Evolutionary conservation across 2,329 filamentous ascomycete species (phyloP).

Genomic region (Arthrobotrys sphaeroides): DNA sequence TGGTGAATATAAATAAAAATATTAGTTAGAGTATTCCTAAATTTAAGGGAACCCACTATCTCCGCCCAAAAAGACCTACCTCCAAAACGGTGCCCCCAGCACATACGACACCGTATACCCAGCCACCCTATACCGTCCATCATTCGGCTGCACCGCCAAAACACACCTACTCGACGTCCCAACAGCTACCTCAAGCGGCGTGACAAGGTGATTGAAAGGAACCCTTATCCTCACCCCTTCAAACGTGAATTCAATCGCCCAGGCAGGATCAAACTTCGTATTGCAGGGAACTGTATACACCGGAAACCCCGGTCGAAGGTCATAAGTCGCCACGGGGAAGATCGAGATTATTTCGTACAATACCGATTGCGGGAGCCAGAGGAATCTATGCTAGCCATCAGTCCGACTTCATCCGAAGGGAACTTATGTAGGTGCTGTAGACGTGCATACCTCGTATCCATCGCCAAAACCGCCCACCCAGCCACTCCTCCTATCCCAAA

Average conservation of each 20-base stretch:
- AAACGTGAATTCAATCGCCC: conserved; percentile 5
- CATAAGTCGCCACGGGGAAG: not conserved
- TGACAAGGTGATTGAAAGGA: conserved; percentile 4
- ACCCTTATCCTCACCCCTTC: conserved; percentile 3
- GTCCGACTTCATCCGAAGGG: no score
- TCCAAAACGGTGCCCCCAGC: conserved; percentile 25
- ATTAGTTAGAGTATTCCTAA: not conserved
- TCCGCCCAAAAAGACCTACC: no score
- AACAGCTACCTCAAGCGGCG: not conserved
- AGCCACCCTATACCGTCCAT: not conserved
- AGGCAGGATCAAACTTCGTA: not conserved
- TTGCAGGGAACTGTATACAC: conserved; percentile 22
- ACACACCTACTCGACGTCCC: not conserved
- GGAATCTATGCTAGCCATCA: not conserved
- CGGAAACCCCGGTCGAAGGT: not conserved
- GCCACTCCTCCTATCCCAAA: not conserved
- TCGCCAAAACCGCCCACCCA: not conserved
- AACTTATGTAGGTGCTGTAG: no score
- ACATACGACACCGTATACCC: conserved; percentile 25
- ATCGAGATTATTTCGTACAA: not conserved
- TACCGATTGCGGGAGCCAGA: conserved; percentile 13
- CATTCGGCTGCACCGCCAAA: conserved; percentile 5
- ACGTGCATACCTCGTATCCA: not conserved
- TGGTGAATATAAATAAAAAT: not conserved
- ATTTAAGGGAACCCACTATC: no score